Base-by-base conservation (phyloP, 2,329 filamentous ascomycete genomes). In the Hymenoscyphus fructigenus region DNA sequence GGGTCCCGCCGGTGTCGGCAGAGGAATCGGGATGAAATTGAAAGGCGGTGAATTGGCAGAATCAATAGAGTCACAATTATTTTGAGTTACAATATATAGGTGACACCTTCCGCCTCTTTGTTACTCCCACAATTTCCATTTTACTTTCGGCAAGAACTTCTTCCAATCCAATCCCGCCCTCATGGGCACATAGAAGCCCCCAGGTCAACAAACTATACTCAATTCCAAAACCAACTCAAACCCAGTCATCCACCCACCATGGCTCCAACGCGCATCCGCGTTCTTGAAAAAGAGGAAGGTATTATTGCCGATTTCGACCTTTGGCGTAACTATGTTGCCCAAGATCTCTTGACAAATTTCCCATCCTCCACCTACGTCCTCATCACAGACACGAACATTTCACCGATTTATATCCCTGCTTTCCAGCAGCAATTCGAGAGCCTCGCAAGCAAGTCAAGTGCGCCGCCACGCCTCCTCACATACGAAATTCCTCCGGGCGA, bases 351-450 rank as follows among this genome's bases (percentile, higher is more conserved):
- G 68, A 79, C 84, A 63, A 91, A 90, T 76, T 83, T 95, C 66
- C 79, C 85, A 60, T 95, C 93, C 23, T 96, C 93, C 20, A 98
- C 94, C 67, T 99, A 98, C 77, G 90, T 98, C 65, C 88, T 99
- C 67, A 91, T 99, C 74, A 98, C 95, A 78, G 95, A 99, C 79
- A 96, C 93, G 57, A 98, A 98, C 76, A 86, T 99, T 67, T 86
- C 85, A 67, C 84, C 89, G 26, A 84, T 89, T 72, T 98, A 98
- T 78, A 88, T 93, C 0, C 87, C 91, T n/a, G 76, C 81, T 32
- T 97, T 99, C 78, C 79, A 88, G 75, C 80, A 84, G 66, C 81
- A 83, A 69, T 94, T 95, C 78, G 79, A 86, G 60, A 72, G 75
- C 53, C 79, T 82, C 57, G 71, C 75, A 34, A 65, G 67, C 9